These are phyloP conservation scores for Ambrosia artemisiifolia DNA, from an alignment of 129 eudicot species.

Conservation along the genomic window DNA sequence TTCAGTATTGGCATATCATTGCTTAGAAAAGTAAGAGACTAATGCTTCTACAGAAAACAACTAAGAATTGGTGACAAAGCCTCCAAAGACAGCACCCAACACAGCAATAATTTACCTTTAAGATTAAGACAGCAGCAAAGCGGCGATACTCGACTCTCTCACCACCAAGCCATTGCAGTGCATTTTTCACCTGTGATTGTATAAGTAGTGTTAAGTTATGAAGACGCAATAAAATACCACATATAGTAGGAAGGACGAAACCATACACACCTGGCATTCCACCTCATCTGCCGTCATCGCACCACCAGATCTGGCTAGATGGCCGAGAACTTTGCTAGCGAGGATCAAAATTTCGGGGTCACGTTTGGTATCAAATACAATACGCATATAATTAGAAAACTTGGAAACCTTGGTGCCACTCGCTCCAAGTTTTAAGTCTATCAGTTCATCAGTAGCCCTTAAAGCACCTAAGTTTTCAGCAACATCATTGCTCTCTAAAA, in stretches of 20 bases:
- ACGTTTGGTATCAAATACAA: conserved; percentile 83
- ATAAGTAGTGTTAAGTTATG: conserved; percentile 1
- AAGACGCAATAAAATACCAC: background rate
- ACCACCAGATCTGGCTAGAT: conserved; percentile 93
- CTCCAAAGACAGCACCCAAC: conserved; percentile 12
- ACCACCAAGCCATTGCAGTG: conserved; percentile 88
- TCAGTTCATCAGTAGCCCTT: conserved; percentile 89
- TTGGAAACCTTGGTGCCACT: conserved; percentile 90
- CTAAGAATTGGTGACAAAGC: background rate
- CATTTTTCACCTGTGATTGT: conserved; percentile 61
- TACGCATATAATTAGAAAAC: conserved; percentile 77
- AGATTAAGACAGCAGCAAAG: conserved; percentile 87
- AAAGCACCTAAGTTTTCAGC: conserved; percentile 91
- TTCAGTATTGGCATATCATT: conserved; percentile 5
- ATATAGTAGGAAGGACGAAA: background rate
- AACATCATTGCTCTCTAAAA: conserved; percentile 79
- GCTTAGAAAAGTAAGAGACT: background rate
- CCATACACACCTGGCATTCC: conserved; percentile 68
- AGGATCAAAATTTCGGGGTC: conserved; percentile 78
- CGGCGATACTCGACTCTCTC: conserved; percentile 93
- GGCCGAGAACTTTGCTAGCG: conserved; percentile 94
- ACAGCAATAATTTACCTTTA: conserved; percentile 53
- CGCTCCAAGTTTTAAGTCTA: conserved; percentile 83
- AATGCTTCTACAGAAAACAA: background rate
- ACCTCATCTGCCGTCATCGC: conserved; percentile 99